Conservation (phyloP, 345 rosid genomes). For the Eucalyptus tenuipes region DNA sequence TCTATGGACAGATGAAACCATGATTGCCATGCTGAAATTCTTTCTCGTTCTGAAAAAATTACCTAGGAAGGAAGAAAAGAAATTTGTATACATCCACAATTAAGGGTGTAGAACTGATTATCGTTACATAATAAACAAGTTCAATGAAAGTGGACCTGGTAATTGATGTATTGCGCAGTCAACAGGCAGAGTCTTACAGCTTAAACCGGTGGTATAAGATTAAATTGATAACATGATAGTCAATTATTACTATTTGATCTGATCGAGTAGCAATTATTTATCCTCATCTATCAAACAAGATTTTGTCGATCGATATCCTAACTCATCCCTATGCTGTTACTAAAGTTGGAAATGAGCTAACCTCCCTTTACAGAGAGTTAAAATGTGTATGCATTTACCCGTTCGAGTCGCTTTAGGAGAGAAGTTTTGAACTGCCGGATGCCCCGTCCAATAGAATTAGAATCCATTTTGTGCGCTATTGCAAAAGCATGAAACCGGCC, state of each 20-base stretch:
- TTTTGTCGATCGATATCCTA: background rate
- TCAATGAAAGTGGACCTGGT: background rate
- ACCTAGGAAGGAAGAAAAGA: background rate
- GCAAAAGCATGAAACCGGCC: conserved; percentile 88
- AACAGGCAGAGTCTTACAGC: background rate
- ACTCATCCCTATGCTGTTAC: background rate
- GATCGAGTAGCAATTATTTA: background rate
- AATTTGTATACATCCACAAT: background rate
- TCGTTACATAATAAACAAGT: background rate
- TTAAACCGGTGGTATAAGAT: background rate
- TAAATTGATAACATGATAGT: background rate
- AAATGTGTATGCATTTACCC: conserved; percentile 9
- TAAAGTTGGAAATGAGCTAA: background rate
- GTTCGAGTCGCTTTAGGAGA: conserved; percentile 85
- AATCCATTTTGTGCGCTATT: conserved; percentile 67
- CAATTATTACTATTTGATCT: background rate
- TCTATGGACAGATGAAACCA: background rate
- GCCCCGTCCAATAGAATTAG: conserved; percentile 65
- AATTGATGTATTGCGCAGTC: background rate
- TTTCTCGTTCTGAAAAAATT: background rate
- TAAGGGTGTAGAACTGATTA: background rate
- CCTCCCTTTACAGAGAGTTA: background rate
- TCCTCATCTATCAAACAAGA: background rate
- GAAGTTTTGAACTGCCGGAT: conserved; percentile 88
- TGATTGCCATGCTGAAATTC: background rate